phyloP scores from a whole-genome alignment of 495 filamentous ascomycete genomes.

The Neurospora discreta region DNA sequence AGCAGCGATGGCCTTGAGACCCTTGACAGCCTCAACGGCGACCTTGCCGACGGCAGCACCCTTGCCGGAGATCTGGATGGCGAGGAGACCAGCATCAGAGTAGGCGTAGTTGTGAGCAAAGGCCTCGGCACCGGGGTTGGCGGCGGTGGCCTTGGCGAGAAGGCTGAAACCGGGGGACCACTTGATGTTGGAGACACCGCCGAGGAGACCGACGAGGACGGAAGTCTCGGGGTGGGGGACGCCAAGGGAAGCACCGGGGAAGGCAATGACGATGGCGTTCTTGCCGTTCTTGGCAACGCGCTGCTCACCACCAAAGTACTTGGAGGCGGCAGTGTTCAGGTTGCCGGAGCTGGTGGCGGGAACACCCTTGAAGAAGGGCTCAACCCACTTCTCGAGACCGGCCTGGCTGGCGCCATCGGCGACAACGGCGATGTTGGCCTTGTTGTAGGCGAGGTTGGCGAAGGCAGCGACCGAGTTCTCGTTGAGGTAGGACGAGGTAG shows the following conservation, averaged over 20 bases:
- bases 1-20: constrained; percentile 64
- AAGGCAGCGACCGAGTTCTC: constrained; percentile 58
- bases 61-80: constrained; percentile 64
- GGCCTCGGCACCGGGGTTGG: constrained; percentile 52
- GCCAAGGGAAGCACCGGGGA: constrained; percentile 74
- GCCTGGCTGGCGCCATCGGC: constrained; percentile 71
- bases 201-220: constrained; percentile 82
- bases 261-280: constrained; percentile 75
- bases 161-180: constrained; percentile 90
- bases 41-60: constrained; percentile 50
- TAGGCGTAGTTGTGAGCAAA: constrained; percentile 69
- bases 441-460: constrained; percentile 66
- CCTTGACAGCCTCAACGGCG: constrained; percentile 58
- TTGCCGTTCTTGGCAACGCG: constrained; percentile 64
- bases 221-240: constrained; percentile 80
- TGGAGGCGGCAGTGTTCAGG: constrained; percentile 40
- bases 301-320: constrained; percentile 93
- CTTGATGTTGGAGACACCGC: constrained; percentile 84
- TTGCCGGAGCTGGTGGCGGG: constrained; percentile 25
- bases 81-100: constrained; percentile 87
- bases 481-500: constrained; percentile 66
- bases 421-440: constrained; percentile 82
- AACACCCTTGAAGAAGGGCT: constrained; percentile 68
- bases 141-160: constrained; percentile 63
- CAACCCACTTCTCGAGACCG: constrained; percentile 81